phyloP scores from a whole-genome alignment of 1,284 basidiomycete genomes.

The Ustilago crameri region DNA sequence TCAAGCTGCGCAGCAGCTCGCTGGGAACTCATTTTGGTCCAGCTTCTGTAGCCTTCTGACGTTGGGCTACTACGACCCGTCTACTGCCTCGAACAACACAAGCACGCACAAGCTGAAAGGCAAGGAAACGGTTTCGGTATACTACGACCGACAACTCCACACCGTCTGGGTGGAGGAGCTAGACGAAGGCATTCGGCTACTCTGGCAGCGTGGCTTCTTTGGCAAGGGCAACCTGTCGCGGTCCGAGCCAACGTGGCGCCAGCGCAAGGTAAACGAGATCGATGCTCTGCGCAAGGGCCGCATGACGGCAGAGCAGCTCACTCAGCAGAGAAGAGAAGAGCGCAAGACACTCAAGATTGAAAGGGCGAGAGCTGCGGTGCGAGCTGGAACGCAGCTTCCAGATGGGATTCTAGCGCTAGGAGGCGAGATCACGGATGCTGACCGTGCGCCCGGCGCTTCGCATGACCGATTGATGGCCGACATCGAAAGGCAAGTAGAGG shows the following conservation, averaged over 20 bases:
- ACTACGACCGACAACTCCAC: slow-evolving; percentile 47
- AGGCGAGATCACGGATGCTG: slow-evolving; percentile 67
- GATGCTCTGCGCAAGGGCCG: slow-evolving; percentile 70
- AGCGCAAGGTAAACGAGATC: slow-evolving; percentile 67
- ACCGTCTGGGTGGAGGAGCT: slow-evolving; percentile 58
- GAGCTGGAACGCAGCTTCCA: slow-evolving; percentile 62
- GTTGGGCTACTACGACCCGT: slow-evolving; percentile 22
- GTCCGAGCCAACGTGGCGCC: slow-evolving; percentile 90
- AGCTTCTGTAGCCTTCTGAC: slow-evolving; percentile 20
- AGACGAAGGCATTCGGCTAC: slow-evolving; percentile 66
- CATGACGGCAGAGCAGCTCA: slow-evolving; percentile 66
- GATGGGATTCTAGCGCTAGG: slow-evolving; percentile 63
- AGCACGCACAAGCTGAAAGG: neutral
- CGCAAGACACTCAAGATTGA: slow-evolving; percentile 66
- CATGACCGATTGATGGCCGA: slow-evolving; percentile 52
- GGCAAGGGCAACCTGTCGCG: slow-evolving; percentile 93
- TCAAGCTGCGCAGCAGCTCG: neutral
- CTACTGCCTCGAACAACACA: neutral
- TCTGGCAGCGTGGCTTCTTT: slow-evolving; percentile 94
- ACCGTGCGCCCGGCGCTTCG: slow-evolving; percentile 42
- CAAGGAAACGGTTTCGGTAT: slow-evolving; percentile 33
- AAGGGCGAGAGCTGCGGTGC: slow-evolving; percentile 62
- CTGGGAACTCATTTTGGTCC: slow-evolving; percentile 22
- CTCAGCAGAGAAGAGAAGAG: slow-evolving; percentile 61
- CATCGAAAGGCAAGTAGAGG: slow-evolving; percentile 51